Evolutionary conservation across 23 red algal species (phyloP), one percentile per base, ranked within the genome.

Genomic region (Porphyridium purpureum): DNA sequence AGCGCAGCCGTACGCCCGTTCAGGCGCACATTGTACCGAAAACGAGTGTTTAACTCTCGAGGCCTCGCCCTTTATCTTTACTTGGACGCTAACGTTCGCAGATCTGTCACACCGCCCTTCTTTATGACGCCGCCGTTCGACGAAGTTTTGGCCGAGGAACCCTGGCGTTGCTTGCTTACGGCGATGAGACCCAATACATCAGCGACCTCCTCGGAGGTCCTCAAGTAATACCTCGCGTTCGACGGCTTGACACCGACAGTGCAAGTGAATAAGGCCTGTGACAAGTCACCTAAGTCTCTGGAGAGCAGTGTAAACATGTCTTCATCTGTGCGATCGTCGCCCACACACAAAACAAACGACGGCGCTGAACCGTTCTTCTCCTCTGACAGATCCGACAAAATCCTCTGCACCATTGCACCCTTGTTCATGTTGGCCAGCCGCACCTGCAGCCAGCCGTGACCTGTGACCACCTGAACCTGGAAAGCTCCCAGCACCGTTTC

Each of bases 251-350:
- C 81, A 21, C 90, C 90, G 8, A 98, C 73, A 21, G 79, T 83
- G 17, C 79, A 73, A 15, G 90, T 98, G 58, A 86, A 98, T 19
- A 69, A 29, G 29, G 35, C 32, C 57, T 31, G 51, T 15, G 6
- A 31, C 1, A 33, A 17, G 5, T 42, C 44, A 72, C 23, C 21
- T 62, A 47, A 4, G 35, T 62, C 3, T 60, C 63, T 24, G 32
- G 30, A 21, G 7, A 93, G 27, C 23, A 60, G 70, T 21, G 69
- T 67, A 62, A 98, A 98, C 90, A 98, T 98, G 67, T 98, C 90
- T 62, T 98, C 90, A 46, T 98, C 90, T 21, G 90, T 98, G 23
- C 90, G 69, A 57, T 98, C 90, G 71, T 98, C 90, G 33, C 90
- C 90, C 35, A 68, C 75, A 50, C 90, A 98, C n/a, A 98, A 54